phyloP scores from a whole-genome alignment of 768 basidiomycete genomes.

The Rhizopogon vinicolor region DNA sequence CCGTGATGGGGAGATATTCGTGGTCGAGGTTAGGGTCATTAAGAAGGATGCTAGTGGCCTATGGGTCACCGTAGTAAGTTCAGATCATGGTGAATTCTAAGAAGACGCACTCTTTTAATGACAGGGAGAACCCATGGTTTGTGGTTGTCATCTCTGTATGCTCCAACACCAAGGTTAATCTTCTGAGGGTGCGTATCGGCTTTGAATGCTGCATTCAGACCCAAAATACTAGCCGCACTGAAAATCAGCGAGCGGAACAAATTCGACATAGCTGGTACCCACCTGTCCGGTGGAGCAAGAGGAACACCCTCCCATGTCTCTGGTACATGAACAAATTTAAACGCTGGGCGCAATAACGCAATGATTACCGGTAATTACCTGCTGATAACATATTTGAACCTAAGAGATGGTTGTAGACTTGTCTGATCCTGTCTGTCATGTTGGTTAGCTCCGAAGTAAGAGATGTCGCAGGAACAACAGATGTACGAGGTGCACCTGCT shows the following conservation, averaged over 20 bases:
- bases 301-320: slow-evolving; percentile 75
- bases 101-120: slow-evolving; percentile 67
- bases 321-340: slow-evolving; percentile 22
- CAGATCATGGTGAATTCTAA: background rate
- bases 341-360: slow-evolving; percentile 4
- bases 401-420: slow-evolving; percentile 52
- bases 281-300: slow-evolving; percentile 86
- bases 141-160: slow-evolving; percentile 82
- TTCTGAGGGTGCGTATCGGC: slow-evolving; percentile 70
- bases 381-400: slow-evolving; percentile 41
- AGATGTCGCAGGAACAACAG: background rate
- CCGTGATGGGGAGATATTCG: slow-evolving; percentile 91
- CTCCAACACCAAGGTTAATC: slow-evolving; percentile 90
- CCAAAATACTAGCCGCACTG: slow-evolving; percentile 64
- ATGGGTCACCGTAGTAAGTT: slow-evolving; percentile 2
- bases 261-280: slow-evolving; percentile 6
- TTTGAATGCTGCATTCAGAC: slow-evolving; percentile 87
- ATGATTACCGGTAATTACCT: slow-evolving; percentile 35
- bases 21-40: slow-evolving; percentile 75
- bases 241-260: slow-evolving; percentile 3
- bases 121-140: slow-evolving; percentile 93
- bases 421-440: slow-evolving; percentile 59
- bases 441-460: slow-evolving; percentile 6
- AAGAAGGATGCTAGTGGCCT: slow-evolving; percentile 74
- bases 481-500: background rate